These are phyloP conservation scores for Naganishia vaughanmartiniae DNA, from an alignment of 768 basidiomycete species.

Conservation along the genomic window DNA sequence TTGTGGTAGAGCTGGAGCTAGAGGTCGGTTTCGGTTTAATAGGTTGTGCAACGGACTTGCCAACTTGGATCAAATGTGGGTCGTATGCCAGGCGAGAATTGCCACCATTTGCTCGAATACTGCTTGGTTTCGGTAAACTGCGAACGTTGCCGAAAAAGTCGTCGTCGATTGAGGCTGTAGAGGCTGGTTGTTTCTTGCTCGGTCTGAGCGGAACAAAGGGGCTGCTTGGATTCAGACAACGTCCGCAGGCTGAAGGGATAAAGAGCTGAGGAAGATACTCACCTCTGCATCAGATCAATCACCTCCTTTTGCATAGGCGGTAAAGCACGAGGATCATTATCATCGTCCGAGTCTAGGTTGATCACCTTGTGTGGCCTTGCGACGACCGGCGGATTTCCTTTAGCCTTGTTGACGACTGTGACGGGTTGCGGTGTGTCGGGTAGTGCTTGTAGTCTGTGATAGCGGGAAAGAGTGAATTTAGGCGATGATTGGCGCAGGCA, in stretches of 20 bases:
- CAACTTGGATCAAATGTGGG: background rate
- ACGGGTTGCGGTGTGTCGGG: constrained; percentile 9
- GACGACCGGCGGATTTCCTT: background rate
- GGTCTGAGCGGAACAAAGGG: background rate
- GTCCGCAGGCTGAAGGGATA: background rate
- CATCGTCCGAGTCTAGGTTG: constrained; percentile 13
- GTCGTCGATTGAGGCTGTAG: background rate
- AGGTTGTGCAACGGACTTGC: constrained; percentile 1
- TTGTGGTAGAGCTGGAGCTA: background rate
- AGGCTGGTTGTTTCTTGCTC: constrained; percentile 3
- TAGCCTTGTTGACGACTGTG: constrained; percentile 1
- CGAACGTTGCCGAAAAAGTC: constrained; percentile 19
- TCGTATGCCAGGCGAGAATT: constrained; percentile 19
- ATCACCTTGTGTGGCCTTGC: constrained; percentile 17
- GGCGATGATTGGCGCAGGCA: background rate
- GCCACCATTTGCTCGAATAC: background rate
- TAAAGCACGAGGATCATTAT: constrained; percentile 5
- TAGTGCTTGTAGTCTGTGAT: constrained; percentile 22
- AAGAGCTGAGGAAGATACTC: background rate
- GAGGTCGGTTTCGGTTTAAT: background rate
- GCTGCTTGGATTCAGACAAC: background rate
- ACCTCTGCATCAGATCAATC: constrained; percentile 8
- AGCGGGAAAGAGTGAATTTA: no score
- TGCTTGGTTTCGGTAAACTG: constrained; percentile 19
- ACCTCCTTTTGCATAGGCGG: background rate